Evolutionary conservation across 768 basidiomycete species (phyloP).

Genomic region (Boletus speciosus): DNA sequence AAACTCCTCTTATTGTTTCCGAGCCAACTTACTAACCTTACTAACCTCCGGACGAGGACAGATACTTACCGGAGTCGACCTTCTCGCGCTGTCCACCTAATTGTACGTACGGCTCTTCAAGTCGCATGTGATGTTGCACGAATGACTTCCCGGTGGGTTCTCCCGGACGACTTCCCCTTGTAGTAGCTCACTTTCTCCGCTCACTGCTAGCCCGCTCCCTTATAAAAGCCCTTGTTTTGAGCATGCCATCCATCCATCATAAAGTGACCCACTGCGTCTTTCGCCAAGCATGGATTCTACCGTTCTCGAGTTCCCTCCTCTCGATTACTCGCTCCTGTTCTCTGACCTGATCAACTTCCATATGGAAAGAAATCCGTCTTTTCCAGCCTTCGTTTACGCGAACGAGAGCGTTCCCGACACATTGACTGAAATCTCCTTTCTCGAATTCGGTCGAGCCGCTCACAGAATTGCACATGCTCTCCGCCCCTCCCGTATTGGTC

Average conservation of each 20-base stretch:
- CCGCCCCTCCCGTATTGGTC: constrained; percentile 30
- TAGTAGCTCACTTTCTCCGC: not conserved
- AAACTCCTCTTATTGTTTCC: not conserved
- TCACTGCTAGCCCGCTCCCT: not conserved
- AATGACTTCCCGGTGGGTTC: not conserved
- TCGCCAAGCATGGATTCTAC: constrained; percentile 1
- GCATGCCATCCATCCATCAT: not conserved
- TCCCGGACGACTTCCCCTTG: not conserved
- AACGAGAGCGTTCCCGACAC: constrained; percentile 8
- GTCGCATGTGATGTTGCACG: not conserved
- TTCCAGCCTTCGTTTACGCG: constrained; percentile 19
- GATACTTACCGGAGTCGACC: not conserved
- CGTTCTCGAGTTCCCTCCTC: constrained; percentile 15
- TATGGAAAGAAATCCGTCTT: constrained; percentile 22
- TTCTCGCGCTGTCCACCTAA: not conserved
- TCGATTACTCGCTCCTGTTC: constrained; percentile 23
- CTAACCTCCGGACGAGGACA: not conserved
- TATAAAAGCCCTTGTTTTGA: constrained; percentile 11
- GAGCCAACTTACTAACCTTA: too few species aligned
- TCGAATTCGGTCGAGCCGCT: constrained; percentile 28
- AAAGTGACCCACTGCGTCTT: not conserved
- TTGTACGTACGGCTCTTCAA: not conserved
- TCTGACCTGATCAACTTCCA: constrained; percentile 26
- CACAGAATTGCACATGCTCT: constrained; percentile 39
- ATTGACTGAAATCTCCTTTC: constrained; percentile 21